Evolutionary conservation across 768 basidiomycete species (phyloP).

Genomic region (Pholiota molesta): DNA sequence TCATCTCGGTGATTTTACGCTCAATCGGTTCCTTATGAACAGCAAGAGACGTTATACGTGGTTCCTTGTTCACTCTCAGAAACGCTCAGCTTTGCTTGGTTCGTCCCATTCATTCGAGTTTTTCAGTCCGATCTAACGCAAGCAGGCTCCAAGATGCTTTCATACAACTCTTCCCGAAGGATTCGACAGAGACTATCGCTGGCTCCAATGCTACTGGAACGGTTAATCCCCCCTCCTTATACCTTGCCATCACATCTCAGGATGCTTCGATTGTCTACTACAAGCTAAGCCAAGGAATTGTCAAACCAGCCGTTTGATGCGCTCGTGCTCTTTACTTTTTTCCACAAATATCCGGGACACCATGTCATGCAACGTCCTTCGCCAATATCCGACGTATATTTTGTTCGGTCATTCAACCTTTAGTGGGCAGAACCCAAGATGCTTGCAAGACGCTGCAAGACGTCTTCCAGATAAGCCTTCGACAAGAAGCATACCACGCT

Average conservation of each 20-base stretch:
- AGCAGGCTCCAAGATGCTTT: constrained; percentile 64
- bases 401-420: background rate
- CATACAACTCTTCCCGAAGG: constrained; percentile 35
- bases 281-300: constrained; percentile 76
- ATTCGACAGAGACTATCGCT: background rate
- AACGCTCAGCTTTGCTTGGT: constrained; percentile 66
- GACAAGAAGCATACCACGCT: background rate
- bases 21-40: background rate
- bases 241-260: constrained; percentile 71
- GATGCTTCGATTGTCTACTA: constrained; percentile 88
- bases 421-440: too few species aligned
- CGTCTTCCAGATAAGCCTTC: background rate
- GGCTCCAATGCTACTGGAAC: constrained; percentile 30
- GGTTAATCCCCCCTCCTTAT: constrained; percentile 37
- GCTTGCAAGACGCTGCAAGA: background rate
- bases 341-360: background rate
- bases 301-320: constrained; percentile 64
- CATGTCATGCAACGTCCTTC: background rate
- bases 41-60: constrained; percentile 52
- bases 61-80: constrained; percentile 74
- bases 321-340: background rate
- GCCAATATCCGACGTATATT: background rate
- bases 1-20: background rate
- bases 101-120: background rate
- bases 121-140: background rate